Base-by-base conservation (phyloP, 2,329 filamentous ascomycete species). In the Zymoseptoria ardabiliae region DNA sequence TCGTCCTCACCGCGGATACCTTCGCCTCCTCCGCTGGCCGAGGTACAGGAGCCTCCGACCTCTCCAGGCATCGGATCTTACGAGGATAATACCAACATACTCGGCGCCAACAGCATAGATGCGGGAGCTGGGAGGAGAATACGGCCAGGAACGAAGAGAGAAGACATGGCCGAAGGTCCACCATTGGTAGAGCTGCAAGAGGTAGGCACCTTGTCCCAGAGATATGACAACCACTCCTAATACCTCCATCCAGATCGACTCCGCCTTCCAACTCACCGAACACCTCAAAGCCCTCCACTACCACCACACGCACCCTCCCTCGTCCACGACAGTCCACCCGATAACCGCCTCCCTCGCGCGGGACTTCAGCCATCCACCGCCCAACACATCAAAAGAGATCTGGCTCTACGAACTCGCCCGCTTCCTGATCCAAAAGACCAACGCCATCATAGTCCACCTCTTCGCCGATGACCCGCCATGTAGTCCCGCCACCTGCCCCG, bases 401-500 rank as follows among this genome's bases (percentile, higher is more conserved):
- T 99, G 94, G 94, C 87, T 97, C 52, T 99, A 97, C 77, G 94
- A 99, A 77, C 88, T 99, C 54, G 97, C 91, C 71, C 91, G 94
- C 62, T 96, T 97, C 73, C 85, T 99, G 60, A 95, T 93, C 56
- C 89, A 93, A 66, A 92, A 97, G 76, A 93, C 91, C 73, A 99
- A 99, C 78, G 86, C 87, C 63, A 84, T 99, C 58, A 90, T 97
- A 66, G 86, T 96, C 60, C 91, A 90, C 64, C 93, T 99, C 70
- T 91, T 99, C 69, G 90, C 91, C 72, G 94, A 97, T 75, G 82
- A 81, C 50, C 93, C 93, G 6, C 88, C 93, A 2, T 99, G 94
- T 77, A 96, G 91, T 61, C 84, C 89, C 13, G 81, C 82, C 64
- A 97, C 94, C 1, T 99, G 94, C 71, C 91, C 92, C 30, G 94